Evolutionary conservation across 805 yeast genomes (phyloP), one percentile per base, ranked within the genome.

Genomic region (Spathaspora passalidarum): DNA sequence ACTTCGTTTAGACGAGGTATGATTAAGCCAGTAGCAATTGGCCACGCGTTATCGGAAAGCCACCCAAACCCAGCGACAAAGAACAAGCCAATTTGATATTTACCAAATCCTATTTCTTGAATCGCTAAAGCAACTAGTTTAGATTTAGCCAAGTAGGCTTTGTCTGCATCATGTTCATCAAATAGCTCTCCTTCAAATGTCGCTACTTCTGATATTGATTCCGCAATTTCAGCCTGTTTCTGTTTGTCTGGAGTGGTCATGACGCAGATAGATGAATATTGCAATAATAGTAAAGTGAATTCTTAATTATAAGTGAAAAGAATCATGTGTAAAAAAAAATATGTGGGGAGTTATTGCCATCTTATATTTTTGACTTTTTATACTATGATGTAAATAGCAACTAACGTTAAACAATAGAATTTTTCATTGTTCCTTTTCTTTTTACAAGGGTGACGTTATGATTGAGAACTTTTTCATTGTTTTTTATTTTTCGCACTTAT

Each of bases 1-100:
- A 50, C 55, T 45, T 69, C 73, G 23, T 44, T 55, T 34, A 69
- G 49, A 10, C 66, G 48, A 22, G 63, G 59, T 39, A 67, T 47
- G 13, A 69, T 62, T 41, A 67, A 59, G 14, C 65, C 52, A 1
- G 68, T 63, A 5, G 65, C 72, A 11, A 66, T 56, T 7, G 75
- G 75, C 66, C 72, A 69, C 2, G 68, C 68, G 48, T 69, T 69
- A 48, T 69, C 73, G 9, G 72, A 79, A 8, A 80, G 73, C 60
- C 80, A 80, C 21, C 84, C 84, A 61, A 78, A 73, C 4, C 84
- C 84, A 21, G 80, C 80, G n/a, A 80, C 63, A 49, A 71, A 66
- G 52, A 80, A 78, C 7, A 79, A 58, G 49, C 77, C 72, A 43
- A 63, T 60, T 50, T 80, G 84, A 53, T 76, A 77, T 51, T 47